Evolutionary conservation across 371 early-diverging fungal genomes (phyloP).

Genomic region (Chytridiales sp.): DNA sequence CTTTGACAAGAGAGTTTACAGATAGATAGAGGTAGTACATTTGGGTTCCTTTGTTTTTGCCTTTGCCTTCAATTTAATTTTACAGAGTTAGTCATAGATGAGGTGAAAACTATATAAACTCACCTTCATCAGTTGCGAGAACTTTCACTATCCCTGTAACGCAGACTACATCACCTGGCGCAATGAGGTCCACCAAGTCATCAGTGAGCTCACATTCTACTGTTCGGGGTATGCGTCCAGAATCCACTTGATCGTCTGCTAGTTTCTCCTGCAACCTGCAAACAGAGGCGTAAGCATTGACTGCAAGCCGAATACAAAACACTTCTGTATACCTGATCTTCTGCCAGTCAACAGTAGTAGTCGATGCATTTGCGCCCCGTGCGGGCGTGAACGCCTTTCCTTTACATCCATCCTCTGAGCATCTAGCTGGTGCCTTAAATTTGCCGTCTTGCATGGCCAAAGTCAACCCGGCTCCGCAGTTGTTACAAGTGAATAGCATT

Average conservation of each 20-base stretch:
- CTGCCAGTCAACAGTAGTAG: constrained; percentile 62
- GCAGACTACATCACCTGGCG: constrained; percentile 75
- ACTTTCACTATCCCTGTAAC: constrained; percentile 73
- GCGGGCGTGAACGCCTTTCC: constrained; percentile 48
- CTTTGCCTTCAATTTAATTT: constrained; percentile 10
- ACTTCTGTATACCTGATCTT: constrained; percentile 48
- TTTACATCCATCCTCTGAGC: constrained; percentile 49
- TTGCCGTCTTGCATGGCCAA: constrained; percentile 51
- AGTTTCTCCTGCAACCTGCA: constrained; percentile 69
- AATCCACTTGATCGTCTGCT: constrained; percentile 68
- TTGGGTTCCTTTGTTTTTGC: constrained; percentile 34
- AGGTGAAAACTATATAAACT: constrained; percentile 8
- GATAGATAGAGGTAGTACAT: constrained; percentile 67
- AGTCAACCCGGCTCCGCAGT: constrained; percentile 43
- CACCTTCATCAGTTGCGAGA: constrained; percentile 62
- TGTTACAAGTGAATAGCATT: constrained; percentile 50
- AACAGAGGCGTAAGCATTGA: neutral
- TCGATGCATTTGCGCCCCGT: constrained; percentile 50
- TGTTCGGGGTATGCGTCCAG: constrained; percentile 74
- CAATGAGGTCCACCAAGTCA: constrained; percentile 68
- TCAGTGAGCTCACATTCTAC: constrained; percentile 65
- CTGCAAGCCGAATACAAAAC: neutral
- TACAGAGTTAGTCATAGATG: neutral
- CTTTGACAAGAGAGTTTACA: constrained; percentile 60
- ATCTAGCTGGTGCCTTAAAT: constrained; percentile 44